A percentile compares a stretch with the other conserved stretches of the same genome.
These are phyloP conservation scores for Wickerhamiella azymoides DNA, from an alignment of 805 yeast genomes.

Conservation along the genomic window DNA sequence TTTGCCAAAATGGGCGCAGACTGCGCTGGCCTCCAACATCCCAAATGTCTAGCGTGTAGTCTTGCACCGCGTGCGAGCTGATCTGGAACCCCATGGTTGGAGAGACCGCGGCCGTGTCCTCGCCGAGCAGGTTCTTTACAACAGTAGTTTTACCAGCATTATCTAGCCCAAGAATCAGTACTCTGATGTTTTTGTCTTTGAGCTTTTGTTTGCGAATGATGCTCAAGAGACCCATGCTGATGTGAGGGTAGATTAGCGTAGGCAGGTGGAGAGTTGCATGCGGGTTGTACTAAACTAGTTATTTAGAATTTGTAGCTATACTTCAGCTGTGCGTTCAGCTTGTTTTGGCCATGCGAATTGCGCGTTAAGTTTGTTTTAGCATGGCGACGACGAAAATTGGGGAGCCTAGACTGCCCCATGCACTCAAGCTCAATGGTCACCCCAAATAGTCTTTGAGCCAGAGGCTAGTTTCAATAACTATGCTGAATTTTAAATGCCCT, in stretches of 20 bases:
- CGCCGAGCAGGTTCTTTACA: conserved; percentile 40
- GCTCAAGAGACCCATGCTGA: conserved; percentile 64
- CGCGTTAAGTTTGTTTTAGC: too few relatives aligned
- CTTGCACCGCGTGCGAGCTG: conserved; percentile 33
- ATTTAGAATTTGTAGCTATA: too few relatives aligned
- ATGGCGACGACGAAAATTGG: too few relatives aligned
- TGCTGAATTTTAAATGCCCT: too few relatives aligned
- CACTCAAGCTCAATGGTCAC: too few relatives aligned
- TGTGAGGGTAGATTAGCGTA: not conserved
- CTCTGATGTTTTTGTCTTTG: conserved; percentile 63
- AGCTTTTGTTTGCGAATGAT: conserved; percentile 70
- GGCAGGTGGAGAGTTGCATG: too few relatives aligned
- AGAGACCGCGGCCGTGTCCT: conserved; percentile 41
- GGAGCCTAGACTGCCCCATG: too few relatives aligned
- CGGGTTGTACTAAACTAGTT: too few relatives aligned
- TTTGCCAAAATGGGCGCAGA: conserved; percentile 81
- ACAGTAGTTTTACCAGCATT: conserved; percentile 87
- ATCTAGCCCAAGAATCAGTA: conserved; percentile 72
- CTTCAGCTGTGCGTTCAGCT: too few relatives aligned
- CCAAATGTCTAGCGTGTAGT: conserved; percentile 32
- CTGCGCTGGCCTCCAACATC: conserved; percentile 86
- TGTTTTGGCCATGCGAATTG: too few relatives aligned
- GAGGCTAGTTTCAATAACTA: too few relatives aligned
- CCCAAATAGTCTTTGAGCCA: too few relatives aligned
- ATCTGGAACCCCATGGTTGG: conserved; percentile 91